Evolutionary conservation across 257 asterid species (phyloP).

Genomic region (Forsythia viridissima): DNA sequence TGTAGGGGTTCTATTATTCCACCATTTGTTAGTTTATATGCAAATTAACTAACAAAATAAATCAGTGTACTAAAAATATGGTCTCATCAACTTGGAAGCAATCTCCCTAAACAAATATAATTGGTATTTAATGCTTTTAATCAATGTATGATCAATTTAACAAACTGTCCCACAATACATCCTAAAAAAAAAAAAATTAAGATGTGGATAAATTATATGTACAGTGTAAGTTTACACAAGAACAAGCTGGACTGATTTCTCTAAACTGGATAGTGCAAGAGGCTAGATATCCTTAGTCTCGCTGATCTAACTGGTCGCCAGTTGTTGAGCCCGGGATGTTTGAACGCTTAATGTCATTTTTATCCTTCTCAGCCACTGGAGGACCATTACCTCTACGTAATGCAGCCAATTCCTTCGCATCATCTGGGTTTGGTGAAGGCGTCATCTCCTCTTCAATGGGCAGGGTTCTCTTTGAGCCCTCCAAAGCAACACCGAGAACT

Average conservation of each 20-base stretch:
- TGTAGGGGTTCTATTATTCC: no score
- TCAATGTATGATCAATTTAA: not conserved
- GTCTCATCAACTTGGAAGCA: not conserved
- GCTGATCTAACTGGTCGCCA: slow-evolving; percentile 46
- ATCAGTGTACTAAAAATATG: not conserved
- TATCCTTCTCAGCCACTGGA: slow-evolving; percentile 50
- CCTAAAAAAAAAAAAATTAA: not conserved
- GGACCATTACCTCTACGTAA: slow-evolving; percentile 48
- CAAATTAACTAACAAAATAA: no score
- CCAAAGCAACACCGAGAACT: slow-evolving; percentile 95
- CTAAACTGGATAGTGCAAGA: not conserved
- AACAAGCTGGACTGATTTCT: not conserved
- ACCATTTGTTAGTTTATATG: no score
- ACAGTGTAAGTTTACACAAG: slow-evolving; percentile 9
- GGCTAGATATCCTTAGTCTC: slow-evolving; percentile 20
- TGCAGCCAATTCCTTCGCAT: slow-evolving; percentile 58
- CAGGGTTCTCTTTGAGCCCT: slow-evolving; percentile 92
- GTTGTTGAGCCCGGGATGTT: slow-evolving; percentile 29
- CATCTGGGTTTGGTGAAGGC: slow-evolving; percentile 37
- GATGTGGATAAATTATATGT: slow-evolving; percentile 19
- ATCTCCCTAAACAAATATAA: not conserved
- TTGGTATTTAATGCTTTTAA: not conserved
- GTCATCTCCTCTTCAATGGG: slow-evolving; percentile 75
- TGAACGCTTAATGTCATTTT: slow-evolving; percentile 40
- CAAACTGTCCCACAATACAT: not conserved